Conservation (phyloP, 2,329 filamentous ascomycete species). For the Talaromyces sp. region DNA sequence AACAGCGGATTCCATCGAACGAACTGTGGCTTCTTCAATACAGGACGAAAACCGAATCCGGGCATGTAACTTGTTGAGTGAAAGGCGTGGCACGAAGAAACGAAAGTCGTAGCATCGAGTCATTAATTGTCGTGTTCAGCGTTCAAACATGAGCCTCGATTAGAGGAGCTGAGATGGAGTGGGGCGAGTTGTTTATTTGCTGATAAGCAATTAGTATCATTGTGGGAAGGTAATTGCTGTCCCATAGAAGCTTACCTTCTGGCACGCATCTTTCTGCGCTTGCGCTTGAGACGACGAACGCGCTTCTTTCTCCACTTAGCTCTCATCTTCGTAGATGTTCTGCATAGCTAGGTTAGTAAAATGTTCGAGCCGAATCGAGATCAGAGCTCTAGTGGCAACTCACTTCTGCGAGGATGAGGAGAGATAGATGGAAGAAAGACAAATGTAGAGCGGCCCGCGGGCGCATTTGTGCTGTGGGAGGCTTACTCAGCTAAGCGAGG, state of each 20-base stretch:
- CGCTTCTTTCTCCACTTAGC: constrained; percentile 99
- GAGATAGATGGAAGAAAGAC: constrained; percentile 47
- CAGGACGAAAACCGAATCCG: constrained; percentile 21
- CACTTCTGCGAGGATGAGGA: constrained; percentile 49
- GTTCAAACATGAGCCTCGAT: constrained; percentile 41
- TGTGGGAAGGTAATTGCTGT: neutral
- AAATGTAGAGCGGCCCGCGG: constrained; percentile 32
- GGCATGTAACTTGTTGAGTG: constrained; percentile 26
- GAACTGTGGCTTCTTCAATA: constrained; percentile 22
- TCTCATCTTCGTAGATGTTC: constrained; percentile 65
- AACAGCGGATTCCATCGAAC: constrained; percentile 34
- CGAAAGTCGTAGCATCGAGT: constrained; percentile 35
- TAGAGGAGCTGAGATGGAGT: constrained; percentile 55
- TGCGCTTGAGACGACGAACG: constrained; percentile 97
- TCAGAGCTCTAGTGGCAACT: constrained; percentile 24
- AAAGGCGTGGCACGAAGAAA: constrained; percentile 31
- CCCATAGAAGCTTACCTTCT: constrained; percentile 71
- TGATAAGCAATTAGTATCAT: constrained; percentile 44
- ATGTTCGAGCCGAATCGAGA: constrained; percentile 8
- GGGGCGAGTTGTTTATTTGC: constrained; percentile 69
- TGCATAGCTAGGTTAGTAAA: constrained; percentile 27
- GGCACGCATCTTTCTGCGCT: constrained; percentile 99
- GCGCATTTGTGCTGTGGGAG: constrained; percentile 45
- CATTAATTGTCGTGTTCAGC: constrained; percentile 42
- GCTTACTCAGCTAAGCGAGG: constrained; percentile 43